Base-by-base conservation (phyloP, 2,329 filamentous ascomycete species). In the Grosmannia clavigera region DNA sequence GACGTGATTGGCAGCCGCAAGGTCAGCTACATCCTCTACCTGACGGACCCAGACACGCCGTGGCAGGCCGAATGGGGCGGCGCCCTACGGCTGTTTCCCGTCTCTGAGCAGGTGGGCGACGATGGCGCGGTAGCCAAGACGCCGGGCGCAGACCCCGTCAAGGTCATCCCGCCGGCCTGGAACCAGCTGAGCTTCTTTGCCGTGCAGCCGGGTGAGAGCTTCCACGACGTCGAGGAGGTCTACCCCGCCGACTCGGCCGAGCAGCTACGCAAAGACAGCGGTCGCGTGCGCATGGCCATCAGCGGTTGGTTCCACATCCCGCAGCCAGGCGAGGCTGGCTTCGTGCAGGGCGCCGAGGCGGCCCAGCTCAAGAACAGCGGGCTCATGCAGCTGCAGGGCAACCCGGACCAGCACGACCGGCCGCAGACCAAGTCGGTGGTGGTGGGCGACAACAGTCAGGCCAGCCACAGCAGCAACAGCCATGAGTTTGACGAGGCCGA, bases 251-350 rank as follows among this genome's bases (percentile, higher is more conserved):
- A 75, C 64, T 78, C 70, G 62, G 77, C 76, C 70, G 80, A 76
- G 67, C 59, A 83, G 73, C 81, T 84, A 59, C 80, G 79, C 70
- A 83, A 79, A 71, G 82, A 92, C 61, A 86, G 87, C 22, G 87
- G 86, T 1, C 83, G 90, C 55, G 84, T 96, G 56, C 86, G 94
- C 66, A 97, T 99, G 92, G 94, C 94, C 57, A 96, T 99, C 69
- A 96, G 90, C 70, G 94, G 94, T 58, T 99, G 94, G 94, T 99
- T 95, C 72, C 94, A 99, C 73, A 97, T 99, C 64, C 94, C 94
- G 0, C 94, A 99, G 74, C 75, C 88, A 66, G 92, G 92, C 60
- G 94, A 99, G 72, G 90, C 95, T 31, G 94, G 94, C 52, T 99
- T 87, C 67, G 84, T 95, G 66, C 78, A 88, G 69, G 94, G 92